phyloP scores from a whole-genome alignment of 2,329 filamentous ascomycete genomes.

The Aschersonia sp. region DNA sequence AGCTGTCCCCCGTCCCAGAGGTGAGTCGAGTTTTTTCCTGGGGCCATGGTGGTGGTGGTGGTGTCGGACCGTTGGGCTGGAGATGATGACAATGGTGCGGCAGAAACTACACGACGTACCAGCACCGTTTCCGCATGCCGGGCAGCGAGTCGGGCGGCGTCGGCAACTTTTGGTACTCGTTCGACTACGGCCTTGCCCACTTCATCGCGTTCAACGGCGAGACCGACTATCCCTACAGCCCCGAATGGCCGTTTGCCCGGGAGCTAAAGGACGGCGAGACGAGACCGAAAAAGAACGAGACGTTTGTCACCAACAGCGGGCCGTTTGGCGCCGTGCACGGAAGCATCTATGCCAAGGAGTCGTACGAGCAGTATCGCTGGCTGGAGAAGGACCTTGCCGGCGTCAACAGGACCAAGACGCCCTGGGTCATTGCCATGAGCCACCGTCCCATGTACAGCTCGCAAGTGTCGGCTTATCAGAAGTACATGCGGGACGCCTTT shows the following conservation, averaged over 20 bases:
- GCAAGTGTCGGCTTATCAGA: slow-evolving; percentile 26
- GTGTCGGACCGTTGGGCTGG: background rate
- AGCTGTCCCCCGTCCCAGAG: slow-evolving; percentile 35
- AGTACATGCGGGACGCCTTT: slow-evolving; percentile 27
- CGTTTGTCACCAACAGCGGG: slow-evolving; percentile 30
- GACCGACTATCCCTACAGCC: slow-evolving; percentile 33
- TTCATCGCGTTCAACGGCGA: slow-evolving; percentile 32
- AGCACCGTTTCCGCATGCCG: slow-evolving; percentile 36
- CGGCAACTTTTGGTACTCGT: slow-evolving; percentile 39
- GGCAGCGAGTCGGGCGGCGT: slow-evolving; percentile 30
- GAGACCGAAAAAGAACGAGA: slow-evolving; percentile 23
- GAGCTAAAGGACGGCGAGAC: slow-evolving; percentile 26
- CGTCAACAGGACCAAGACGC: slow-evolving; percentile 30
- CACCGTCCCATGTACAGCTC: slow-evolving; percentile 35
- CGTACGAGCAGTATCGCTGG: slow-evolving; percentile 33
- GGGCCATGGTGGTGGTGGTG: background rate
- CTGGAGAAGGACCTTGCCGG: slow-evolving; percentile 26
- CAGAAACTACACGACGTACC: slow-evolving; percentile 32
- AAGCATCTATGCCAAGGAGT: slow-evolving; percentile 20
- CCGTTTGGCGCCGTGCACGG: slow-evolving; percentile 30
- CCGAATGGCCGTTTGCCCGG: slow-evolving; percentile 26
- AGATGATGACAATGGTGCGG: no score
- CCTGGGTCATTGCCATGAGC: slow-evolving; percentile 31
- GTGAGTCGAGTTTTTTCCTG: background rate
- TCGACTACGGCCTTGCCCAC: slow-evolving; percentile 38